These are phyloP conservation scores for Cladosporium austrohemisphaericum DNA, from an alignment of 2,329 filamentous ascomycete species.

Conservation along the genomic window DNA sequence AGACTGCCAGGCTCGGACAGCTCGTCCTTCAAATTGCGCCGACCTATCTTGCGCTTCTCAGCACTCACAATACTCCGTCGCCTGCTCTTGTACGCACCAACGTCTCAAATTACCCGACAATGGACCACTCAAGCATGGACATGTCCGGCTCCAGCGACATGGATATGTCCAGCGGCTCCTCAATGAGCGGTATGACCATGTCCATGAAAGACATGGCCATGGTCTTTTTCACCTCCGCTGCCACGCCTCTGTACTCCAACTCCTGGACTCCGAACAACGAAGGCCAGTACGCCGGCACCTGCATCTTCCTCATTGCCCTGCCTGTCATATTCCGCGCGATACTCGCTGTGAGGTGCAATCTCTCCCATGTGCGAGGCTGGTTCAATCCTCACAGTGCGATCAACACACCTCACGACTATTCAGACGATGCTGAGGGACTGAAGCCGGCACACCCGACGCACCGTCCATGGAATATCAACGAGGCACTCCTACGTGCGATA, in stretches of 20 bases:
- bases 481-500: constrained; percentile 67
- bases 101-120: too few species aligned
- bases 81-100: too few species aligned
- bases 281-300: constrained; percentile 77
- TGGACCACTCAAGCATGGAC: constrained; percentile 19
- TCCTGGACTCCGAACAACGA: constrained; percentile 67
- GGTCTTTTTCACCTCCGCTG: constrained; percentile 60
- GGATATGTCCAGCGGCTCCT: background rate
- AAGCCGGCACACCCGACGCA: background rate
- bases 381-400: background rate
- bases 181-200: constrained; percentile 29
- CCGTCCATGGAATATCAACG: constrained; percentile 74
- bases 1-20: too few species aligned
- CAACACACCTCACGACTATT: background rate
- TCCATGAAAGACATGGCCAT: constrained; percentile 46
- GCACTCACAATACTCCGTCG: too few species aligned
- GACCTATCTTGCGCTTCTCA: too few species aligned
- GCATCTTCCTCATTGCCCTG: constrained; percentile 81
- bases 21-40: too few species aligned
- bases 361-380: constrained; percentile 17
- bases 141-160: constrained; percentile 12
- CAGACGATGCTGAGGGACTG: background rate
- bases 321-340: constrained; percentile 61
- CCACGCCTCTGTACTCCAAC: constrained; percentile 61
- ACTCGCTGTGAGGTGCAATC: constrained; percentile 25